Evolutionary conservation across 2,329 filamentous ascomycete species (phyloP), one percentile per base, ranked within the genome.

Genomic region (Emmonsia crescens): DNA sequence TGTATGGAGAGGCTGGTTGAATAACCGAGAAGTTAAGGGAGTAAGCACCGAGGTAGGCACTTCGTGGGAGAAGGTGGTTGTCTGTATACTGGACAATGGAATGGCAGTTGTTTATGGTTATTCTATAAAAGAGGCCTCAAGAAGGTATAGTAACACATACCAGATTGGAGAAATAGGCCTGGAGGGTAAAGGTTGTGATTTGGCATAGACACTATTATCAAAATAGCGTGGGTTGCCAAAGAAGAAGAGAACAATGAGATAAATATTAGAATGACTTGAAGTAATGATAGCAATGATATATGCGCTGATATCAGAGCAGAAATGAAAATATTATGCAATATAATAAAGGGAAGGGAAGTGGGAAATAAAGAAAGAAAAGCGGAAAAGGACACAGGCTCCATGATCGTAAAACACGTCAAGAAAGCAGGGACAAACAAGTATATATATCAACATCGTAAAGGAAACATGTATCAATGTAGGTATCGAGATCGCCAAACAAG

Each of bases 321-420:
- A 29, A 33, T 33, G 6, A 55, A 38, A 38, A 21, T 8, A 33
- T 21, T 19, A 52, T 31, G 19, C 29, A 52, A n/a, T 6, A 31
- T 52, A 27, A 16, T 31, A 52, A 31, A 33, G 19, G 27, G 19
- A 31, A 55, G 19, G n/a, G 24, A 38, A 40, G 19, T 0, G 24
- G 19, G 33, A 55, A 54, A 54, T 5, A 33, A 54, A 54, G 14
- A 33, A 10, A 38, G n/a, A 36, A 38, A 19, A 38, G 3, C 3
- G 16, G 12, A 42, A 62, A 59, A 62, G 59, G 44, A 60, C 29
- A 65, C 57, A 40, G 48, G 64, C 55, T 58, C 62, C 48, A 63
- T 59, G 31, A 59, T 48, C 24, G 46, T 59, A 60, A 51, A 38
- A 58, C 44, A 57, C 33, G 49, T 24, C n/a, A 42, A 60, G n/a